Evolutionary conservation across 2,329 filamentous ascomycete species (phyloP), one percentile per base, ranked within the genome.

Genomic region (Microcyclospora tardicrescens): DNA sequence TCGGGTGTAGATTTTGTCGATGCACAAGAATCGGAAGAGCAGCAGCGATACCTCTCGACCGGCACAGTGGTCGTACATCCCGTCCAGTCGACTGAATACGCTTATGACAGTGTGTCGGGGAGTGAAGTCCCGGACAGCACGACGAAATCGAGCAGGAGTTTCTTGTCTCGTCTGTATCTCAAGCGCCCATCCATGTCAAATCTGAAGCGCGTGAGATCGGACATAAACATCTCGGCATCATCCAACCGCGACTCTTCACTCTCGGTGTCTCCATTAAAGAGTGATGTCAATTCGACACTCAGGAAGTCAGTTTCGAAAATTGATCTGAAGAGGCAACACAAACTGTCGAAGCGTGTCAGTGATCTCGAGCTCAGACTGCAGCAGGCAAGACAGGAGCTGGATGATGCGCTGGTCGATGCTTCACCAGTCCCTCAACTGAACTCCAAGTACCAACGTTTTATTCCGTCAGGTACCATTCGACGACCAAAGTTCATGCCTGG

Each of bases 341-440:
- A 73, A 44, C 58, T 79, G 27, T 61, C 66, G 31, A 76, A 75
- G 57, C 67, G 72, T 37, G 73, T 79, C 24, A 76, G 72, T 46
- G 68, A 77, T 45, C 64, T 79, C 10, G 75, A 79, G 48, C 54
- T 61, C 10, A 76, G 77, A 51, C 64, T 79, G 24, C 61, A 71
- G 12, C 63, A 65, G 28, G 73, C 73, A 8, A 65, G 72, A 28
- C 64, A 64, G 35, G 69, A 79, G 54, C 63, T 79, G 16, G 61
- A 64, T 27, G 59, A 68, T 5, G 61, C 69, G 30, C 57, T 72
- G 12, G 60, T 59, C 10, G 63, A 69, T 29, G 52, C 59, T 6
- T 59, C 60, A 5, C 60, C 63, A 1, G 46, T 58, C 13, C 63
- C 62, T 0, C 51, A 58, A 11, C 36, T 65, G 24, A 56, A 56